Evolutionary conservation across 257 asterid species (phyloP).

Genomic region (Nyctanthes arbortristis): DNA sequence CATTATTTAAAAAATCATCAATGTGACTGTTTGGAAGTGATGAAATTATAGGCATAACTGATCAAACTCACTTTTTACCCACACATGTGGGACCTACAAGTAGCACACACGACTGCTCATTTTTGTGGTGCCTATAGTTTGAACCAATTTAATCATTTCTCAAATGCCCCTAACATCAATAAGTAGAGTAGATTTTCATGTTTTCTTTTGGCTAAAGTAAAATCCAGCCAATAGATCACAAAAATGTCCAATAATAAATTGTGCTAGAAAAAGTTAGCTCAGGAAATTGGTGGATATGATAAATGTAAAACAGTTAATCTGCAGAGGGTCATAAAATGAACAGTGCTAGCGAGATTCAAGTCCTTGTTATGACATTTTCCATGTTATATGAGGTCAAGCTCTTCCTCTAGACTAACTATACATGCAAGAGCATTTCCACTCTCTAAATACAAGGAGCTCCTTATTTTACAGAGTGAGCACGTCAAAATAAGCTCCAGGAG

Average conservation of each 20-base stretch:
- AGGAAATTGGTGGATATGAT: not conserved
- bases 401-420: no score
- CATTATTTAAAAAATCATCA: constrained; percentile 19
- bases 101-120: not conserved
- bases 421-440: no score
- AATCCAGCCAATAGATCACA: not conserved
- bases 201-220: not conserved
- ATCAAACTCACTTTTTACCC: no score
- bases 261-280: not conserved
- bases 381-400: no score
- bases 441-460: no score
- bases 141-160: not conserved
- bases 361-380: no score
- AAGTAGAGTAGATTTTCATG: not conserved
- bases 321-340: not conserved
- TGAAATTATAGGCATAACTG: no score
- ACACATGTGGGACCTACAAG: not conserved
- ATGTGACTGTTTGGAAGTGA: no score
- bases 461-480: no score
- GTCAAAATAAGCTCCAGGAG: no score
- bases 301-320: not conserved
- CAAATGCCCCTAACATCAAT: not conserved
- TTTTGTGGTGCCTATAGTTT: not conserved
- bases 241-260: not conserved
- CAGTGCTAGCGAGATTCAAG: no score